These are phyloP conservation scores for Tetrapisispora taiwanensis DNA, from an alignment of 805 yeast species.

Conservation along the genomic window DNA sequence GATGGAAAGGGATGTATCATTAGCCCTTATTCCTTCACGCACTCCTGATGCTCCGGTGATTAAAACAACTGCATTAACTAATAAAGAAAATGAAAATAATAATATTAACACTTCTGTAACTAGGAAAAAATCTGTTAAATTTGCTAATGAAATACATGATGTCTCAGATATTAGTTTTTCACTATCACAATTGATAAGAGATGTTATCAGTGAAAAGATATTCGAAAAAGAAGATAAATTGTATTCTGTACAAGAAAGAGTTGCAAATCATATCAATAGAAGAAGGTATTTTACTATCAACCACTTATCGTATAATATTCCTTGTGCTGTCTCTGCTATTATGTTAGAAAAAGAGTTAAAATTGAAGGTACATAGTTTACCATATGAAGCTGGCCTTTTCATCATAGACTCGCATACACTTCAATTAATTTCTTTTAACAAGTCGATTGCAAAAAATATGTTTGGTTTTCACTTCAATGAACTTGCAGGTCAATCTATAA, in stretches of 20 bases:
- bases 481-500: conserved; percentile 40
- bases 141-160: conserved; percentile 20
- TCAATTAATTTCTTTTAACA: conserved; percentile 60
- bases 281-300: conserved; percentile 55
- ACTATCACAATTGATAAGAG: conserved; percentile 19
- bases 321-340: conserved; percentile 64
- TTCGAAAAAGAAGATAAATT: conserved; percentile 21
- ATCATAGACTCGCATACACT: conserved; percentile 45
- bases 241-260: conserved; percentile 28
- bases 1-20: conserved; percentile 1
- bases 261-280: conserved; percentile 40
- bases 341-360: conserved; percentile 41
- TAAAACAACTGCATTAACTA: neutral
- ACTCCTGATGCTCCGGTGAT: neutral
- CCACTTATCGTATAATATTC: conserved; percentile 40
- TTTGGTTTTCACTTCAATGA: conserved; percentile 53
- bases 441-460: conserved; percentile 65
- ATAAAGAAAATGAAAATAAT: neutral
- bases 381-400: conserved; percentile 81
- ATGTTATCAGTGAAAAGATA: conserved; percentile 20
- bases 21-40: neutral
- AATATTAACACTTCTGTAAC: conserved; percentile 1
- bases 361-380: conserved; percentile 63
- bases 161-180: conserved; percentile 21
- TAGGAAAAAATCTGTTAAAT: conserved; percentile 20